phyloP scores from a whole-genome alignment of 495 filamentous ascomycete species.

The Trichoderma erinaceum region DNA sequence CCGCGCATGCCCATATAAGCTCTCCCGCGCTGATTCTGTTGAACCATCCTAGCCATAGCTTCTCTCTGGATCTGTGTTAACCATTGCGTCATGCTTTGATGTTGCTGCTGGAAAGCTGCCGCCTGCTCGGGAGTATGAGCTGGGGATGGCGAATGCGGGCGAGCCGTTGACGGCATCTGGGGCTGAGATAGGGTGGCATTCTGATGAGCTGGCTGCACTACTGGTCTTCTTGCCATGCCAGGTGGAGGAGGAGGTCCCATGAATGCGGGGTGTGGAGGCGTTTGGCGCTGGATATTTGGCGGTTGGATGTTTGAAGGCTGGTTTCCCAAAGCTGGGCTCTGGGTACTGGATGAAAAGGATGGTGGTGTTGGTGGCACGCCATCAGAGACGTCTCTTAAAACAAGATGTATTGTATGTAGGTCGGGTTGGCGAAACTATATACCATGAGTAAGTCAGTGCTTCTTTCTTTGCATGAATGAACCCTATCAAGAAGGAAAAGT shows the following conservation, averaged over 20 bases:
- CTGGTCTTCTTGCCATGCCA: slow-evolving; percentile 15
- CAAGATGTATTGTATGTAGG: slow-evolving; percentile 57
- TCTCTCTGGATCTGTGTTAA: slow-evolving; percentile 28
- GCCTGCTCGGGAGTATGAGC: slow-evolving; percentile 11
- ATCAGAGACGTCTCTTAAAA: slow-evolving; percentile 41
- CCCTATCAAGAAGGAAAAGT: neutral
- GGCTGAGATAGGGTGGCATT: neutral
- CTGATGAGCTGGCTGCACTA: slow-evolving; percentile 3
- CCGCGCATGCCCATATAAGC: slow-evolving; percentile 21
- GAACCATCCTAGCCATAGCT: slow-evolving; percentile 19
- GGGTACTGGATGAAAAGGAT: slow-evolving; percentile 19
- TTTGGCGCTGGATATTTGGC: slow-evolving; percentile 4
- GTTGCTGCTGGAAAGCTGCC: slow-evolving; percentile 21
- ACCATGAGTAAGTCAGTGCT: slow-evolving; percentile 18
- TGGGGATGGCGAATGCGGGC: neutral
- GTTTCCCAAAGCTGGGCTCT: slow-evolving; percentile 19
- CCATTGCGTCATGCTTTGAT: slow-evolving; percentile 24
- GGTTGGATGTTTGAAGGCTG: slow-evolving; percentile 13
- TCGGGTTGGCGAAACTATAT: slow-evolving; percentile 41
- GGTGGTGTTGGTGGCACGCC: slow-evolving; percentile 26
- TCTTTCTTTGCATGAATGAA: neutral
- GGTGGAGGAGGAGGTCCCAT: slow-evolving; percentile 17
- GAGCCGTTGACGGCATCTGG: slow-evolving; percentile 3
- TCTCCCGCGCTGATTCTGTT: slow-evolving; percentile 25
- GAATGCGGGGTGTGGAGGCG: slow-evolving; percentile 15